Evolutionary conservation across 768 basidiomycete genomes (phyloP).

Genomic region (Leccinum subgranulosum): DNA sequence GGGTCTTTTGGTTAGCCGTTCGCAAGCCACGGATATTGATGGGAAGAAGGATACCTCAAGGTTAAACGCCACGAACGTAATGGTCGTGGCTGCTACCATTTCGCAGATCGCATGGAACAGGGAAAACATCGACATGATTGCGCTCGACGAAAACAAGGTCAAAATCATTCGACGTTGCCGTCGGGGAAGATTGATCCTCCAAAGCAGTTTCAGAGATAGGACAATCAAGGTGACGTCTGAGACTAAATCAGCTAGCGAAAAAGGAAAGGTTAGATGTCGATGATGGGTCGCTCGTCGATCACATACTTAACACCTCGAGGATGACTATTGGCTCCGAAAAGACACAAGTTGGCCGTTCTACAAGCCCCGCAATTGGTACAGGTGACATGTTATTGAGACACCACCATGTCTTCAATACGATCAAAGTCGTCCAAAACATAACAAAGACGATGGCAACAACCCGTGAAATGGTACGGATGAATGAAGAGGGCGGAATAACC

Average conservation of each 20-base stretch:
- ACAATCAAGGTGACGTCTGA: neutral
- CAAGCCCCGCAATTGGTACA: neutral
- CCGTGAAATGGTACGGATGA: neutral
- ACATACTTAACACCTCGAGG: neutral
- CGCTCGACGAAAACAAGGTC: constrained; percentile 11
- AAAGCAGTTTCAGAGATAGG: constrained; percentile 5
- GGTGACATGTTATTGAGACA: neutral
- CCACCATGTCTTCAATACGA: constrained; percentile 1
- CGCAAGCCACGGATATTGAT: neutral
- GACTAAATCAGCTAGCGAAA: neutral
- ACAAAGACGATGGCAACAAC: neutral
- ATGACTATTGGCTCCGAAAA: neutral
- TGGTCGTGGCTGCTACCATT: neutral
- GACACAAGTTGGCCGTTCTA: neutral
- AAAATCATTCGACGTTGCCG: constrained; percentile 18
- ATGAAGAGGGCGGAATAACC: neutral
- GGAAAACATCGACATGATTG: constrained; percentile 5
- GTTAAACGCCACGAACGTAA: neutral
- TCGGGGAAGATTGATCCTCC: constrained; percentile 13
- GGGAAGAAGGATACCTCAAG: neutral
- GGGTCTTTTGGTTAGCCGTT: neutral
- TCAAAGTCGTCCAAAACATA: neutral
- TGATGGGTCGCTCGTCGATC: too few species aligned
- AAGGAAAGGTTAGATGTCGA: neutral
- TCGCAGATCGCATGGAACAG: neutral